phyloP scores from a whole-genome alignment of 2,329 filamentous ascomycete genomes.

The Colletotrichum sp. region DNA sequence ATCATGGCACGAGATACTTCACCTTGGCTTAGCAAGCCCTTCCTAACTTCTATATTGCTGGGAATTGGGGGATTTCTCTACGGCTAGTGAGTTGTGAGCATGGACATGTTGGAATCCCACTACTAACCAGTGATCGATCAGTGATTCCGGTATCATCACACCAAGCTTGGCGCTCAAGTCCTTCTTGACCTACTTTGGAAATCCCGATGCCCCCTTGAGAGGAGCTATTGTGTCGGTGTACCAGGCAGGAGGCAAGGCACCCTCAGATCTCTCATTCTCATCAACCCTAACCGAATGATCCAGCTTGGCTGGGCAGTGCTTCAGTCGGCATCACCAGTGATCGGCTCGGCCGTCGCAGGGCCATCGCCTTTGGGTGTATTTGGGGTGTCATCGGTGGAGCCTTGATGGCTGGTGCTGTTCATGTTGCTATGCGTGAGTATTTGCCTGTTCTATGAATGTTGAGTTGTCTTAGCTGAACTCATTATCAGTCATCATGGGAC shows the following conservation, averaged over 20 bases:
- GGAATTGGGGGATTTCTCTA: slow-evolving; percentile 46
- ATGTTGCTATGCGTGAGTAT: slow-evolving; percentile 42
- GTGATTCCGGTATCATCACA: slow-evolving; percentile 46
- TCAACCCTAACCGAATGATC: background rate
- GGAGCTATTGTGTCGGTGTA: slow-evolving; percentile 46
- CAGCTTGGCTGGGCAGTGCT: slow-evolving; percentile 44
- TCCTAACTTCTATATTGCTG: slow-evolving; percentile 41
- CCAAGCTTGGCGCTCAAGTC: slow-evolving; percentile 41
- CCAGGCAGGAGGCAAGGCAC: slow-evolving; percentile 38
- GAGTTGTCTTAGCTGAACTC: background rate
- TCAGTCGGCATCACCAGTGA: slow-evolving; percentile 44
- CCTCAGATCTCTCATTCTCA: too few relatives aligned
- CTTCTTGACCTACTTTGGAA: slow-evolving; percentile 38
- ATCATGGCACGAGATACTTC: too few relatives aligned
- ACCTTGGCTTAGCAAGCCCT: slow-evolving; percentile 39
- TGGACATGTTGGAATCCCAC: background rate
- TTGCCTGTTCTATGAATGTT: background rate
- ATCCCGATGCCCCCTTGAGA: slow-evolving; percentile 36
- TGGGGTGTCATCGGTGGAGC: slow-evolving; percentile 43
- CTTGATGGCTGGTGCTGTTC: slow-evolving; percentile 43
- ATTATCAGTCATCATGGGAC: slow-evolving; percentile 38
- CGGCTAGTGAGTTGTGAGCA: slow-evolving; percentile 34
- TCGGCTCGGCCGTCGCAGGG: too few relatives aligned
- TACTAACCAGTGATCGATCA: slow-evolving; percentile 19
- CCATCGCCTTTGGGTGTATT: slow-evolving; percentile 43